Base-by-base conservation (phyloP, 352 stramenopile species). In the Phytophthora hibernalis region DNA sequence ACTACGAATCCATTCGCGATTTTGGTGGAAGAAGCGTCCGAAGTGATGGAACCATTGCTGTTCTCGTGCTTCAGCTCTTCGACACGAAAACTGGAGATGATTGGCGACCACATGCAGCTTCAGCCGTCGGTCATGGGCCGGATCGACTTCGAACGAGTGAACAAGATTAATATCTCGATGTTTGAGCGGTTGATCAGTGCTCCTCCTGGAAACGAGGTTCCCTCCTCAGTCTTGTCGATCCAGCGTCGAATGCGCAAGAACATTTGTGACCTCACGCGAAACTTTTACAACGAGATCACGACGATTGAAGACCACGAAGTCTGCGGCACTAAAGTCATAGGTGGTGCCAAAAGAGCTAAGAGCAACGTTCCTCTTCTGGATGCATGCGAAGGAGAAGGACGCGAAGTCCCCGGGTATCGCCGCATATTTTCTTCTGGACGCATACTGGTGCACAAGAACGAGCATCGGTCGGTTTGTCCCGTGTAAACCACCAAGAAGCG, bases 141-240 rank as follows among this genome's bases (percentile, higher is more conserved):
- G 5, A 94, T 92, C 57, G 88, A 96, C 56, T 97, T 96, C 54
- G 83, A 95, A 37, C 59, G 74, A 20, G 70, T 92, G 6, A 96
- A 96, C 72, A 89, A 90, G 62, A 91, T 97, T 26, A 95, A 96
- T 55, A 84, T 95, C 7, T 96, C 86, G 13, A 89, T 97, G 83
- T 97, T 97, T 68, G 84, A 97, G 64, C 53, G 89, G n/a, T 62
- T 97, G 22, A 93, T 97, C 57, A 76, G 74, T 52, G 82, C 90
- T 1, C 87, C 89, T 10, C 60, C 65, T 1, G 71, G 76, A 0
- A 82, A 92, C 55, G 65, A 77, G 51, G 80, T 96, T 0, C 89
- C 87, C 11, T 92, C 83, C 0, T 92, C 84, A 4, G 87, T 95
- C 1, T 49, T 97, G 7, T 96, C 87, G 11, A 88, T 97, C 51